Percentiles rank a stretch among this genome's conserved stretches.
phyloP scores from a whole-genome alignment of 179 eudicot genomes.

The Spergularia azorica region DNA sequence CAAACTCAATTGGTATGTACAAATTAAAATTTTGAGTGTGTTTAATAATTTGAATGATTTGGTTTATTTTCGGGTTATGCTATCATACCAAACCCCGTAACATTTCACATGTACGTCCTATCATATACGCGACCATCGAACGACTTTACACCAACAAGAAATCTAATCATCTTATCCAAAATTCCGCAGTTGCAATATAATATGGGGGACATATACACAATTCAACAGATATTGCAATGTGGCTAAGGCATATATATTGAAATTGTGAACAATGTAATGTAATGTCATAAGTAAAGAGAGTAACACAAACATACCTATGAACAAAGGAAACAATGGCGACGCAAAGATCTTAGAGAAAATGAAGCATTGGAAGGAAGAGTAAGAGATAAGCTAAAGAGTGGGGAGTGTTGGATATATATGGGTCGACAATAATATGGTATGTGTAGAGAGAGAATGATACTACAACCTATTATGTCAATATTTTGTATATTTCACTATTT shows the following conservation, averaged over 20 bases:
- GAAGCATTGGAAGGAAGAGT: background rate
- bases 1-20: no score
- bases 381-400: constrained; percentile 1
- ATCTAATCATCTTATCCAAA: no score
- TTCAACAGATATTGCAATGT: background rate
- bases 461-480: background rate
- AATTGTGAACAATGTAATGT: background rate
- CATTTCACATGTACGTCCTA: no score
- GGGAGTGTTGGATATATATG: background rate
- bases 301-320: background rate
- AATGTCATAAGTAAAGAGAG: background rate
- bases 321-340: background rate
- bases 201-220: background rate
- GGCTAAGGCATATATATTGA: background rate
- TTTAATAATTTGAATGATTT: no score
- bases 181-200: background rate
- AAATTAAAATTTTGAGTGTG: no score
- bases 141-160: no score
- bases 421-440: background rate
- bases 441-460: background rate
- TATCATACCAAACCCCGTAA: no score
- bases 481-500: background rate
- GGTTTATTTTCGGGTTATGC: no score
- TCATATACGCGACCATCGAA: no score
- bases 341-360: background rate